phyloP scores from a whole-genome alignment of 768 basidiomycete genomes.

The Phaeotremella skinneri region DNA sequence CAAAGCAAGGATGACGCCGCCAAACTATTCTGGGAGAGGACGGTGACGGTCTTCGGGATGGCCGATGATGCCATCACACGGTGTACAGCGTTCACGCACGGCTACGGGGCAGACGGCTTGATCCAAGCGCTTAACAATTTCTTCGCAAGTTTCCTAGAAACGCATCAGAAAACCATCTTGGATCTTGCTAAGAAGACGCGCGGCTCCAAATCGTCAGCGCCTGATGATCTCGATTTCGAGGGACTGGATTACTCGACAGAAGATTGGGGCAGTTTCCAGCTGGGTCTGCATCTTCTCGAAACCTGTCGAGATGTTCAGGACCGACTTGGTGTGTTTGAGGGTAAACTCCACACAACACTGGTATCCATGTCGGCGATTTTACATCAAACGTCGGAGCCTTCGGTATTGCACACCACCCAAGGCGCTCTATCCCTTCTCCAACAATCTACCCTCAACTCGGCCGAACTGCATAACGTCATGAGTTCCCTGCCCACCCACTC shows the following conservation, averaged over 20 bases:
- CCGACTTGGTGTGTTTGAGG: constrained; percentile 67
- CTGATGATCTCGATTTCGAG: constrained; percentile 59
- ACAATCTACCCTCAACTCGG: constrained; percentile 80
- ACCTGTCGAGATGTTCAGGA: constrained; percentile 71
- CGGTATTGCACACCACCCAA: constrained; percentile 11
- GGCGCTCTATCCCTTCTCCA: constrained; percentile 70
- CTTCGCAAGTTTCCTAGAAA: constrained; percentile 65
- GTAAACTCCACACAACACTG: constrained; percentile 62
- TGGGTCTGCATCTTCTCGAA: constrained; percentile 76
- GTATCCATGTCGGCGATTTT: constrained; percentile 63
- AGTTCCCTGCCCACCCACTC: constrained; percentile 4
- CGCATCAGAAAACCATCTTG: constrained; percentile 8
- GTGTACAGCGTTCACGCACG: constrained; percentile 79
- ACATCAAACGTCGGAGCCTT: constrained; percentile 58
- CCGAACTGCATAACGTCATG: constrained; percentile 60
- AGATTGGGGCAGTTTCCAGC: constrained; percentile 85
- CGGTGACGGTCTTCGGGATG: constrained; percentile 68
- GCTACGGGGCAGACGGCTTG: constrained; percentile 74
- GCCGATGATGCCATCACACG: constrained; percentile 77
- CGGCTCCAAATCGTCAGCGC: background rate
- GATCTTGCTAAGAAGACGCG: background rate
- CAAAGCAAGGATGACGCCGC: constrained; percentile 51
- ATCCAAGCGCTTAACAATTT: constrained; percentile 71
- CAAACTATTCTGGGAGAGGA: constrained; percentile 69
- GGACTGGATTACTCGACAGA: constrained; percentile 74